Evolutionary conservation across 139 green algal species (phyloP), one percentile per base, ranked within the genome.

Genomic region (Chlorella sp.): DNA sequence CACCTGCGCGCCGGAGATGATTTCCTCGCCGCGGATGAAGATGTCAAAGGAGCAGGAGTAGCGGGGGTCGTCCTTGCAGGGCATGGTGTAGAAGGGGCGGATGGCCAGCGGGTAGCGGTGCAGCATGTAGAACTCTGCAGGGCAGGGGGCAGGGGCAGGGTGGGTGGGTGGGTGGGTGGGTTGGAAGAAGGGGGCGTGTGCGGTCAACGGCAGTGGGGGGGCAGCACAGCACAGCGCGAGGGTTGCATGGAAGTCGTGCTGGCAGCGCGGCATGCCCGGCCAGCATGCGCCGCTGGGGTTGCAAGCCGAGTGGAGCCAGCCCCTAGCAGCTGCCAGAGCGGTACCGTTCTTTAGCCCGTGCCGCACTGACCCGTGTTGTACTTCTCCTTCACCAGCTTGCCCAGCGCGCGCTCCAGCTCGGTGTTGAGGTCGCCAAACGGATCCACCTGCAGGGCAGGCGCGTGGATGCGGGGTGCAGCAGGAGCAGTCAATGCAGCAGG

Each of bases 61-160:
- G 46, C 84, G 56, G 2, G 89, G 72, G 90, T 99, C 93, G 75
- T 97, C 93, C 28, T 93, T 88, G 87, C 89, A 95, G 26, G 96
- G 96, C 97, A 99, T 99, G 41, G 97, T 99, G 94, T 99, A 99
- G 91, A 99, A 99, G n/a, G 97, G 97, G 14, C 89, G 65, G 84
- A 96, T 92, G 44, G 83, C 91, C 36, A 93, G 82, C 32, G 95
- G 93, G 85, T 94, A 95, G 72, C 90, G 86, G 90, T 97, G 92
- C 54, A 99, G 91, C 51, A 99, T 98, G 94, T 98, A 99, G 87
- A 99, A 99, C 93, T 99, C 97, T 86, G 82, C 62, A 20, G 32
- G 38, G 68, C 0, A 30, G 58, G 64, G n/a, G 16, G 65, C 40
- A 22, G 24, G n/a, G 34, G 14, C 17, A 13, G 67, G 34, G 7